Percentiles rank a stretch among this genome's conserved stretches.
Conservation (phyloP, 163 green algal species). For the Picocystis sp. region DNA sequence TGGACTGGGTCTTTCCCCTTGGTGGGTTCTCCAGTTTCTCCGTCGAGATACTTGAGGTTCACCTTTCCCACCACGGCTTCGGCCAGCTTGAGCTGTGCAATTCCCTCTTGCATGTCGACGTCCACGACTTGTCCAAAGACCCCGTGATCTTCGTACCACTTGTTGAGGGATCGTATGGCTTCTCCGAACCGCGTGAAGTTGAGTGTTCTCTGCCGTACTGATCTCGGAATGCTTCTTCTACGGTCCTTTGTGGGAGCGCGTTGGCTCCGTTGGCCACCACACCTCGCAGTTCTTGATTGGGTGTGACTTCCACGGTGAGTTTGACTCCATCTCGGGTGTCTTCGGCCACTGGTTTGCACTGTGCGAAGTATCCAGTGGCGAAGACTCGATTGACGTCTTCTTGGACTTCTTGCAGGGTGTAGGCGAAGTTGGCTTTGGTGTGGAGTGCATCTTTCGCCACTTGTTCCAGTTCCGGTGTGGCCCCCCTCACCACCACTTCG, state of each 20-base stretch:
- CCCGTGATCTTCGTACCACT: constrained; percentile 72
- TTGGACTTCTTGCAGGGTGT: constrained; percentile 67
- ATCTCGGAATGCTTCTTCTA: constrained; percentile 56
- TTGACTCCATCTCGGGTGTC: constrained; percentile 87
- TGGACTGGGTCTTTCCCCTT: constrained; percentile 36
- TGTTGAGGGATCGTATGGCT: constrained; percentile 51
- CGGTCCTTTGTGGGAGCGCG: constrained; percentile 49
- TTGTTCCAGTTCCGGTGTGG: constrained; percentile 41
- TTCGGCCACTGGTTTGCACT: constrained; percentile 44
- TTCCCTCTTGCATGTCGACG: constrained; percentile 31
- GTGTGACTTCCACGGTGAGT: constrained; percentile 48
- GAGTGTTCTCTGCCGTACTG: constrained; percentile 61
- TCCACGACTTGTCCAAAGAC: constrained; percentile 65
- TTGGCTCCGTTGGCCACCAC: constrained; percentile 56
- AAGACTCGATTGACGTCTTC: constrained; percentile 70
- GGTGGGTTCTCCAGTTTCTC: constrained; percentile 37
- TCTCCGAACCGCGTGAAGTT: constrained; percentile 62
- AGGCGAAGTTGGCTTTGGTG: constrained; percentile 78
- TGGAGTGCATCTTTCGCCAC: constrained; percentile 43
- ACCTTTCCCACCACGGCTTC: constrained; percentile 49
- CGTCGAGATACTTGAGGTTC: constrained; percentile 48
- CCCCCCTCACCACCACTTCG: constrained; percentile 49
- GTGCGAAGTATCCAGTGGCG: constrained; percentile 69
- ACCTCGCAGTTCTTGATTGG: constrained; percentile 61
- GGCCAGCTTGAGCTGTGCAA: constrained; percentile 34